These are phyloP conservation scores for Volvox carteri DNA, from an alignment of 163 green algal genomes.

Conservation along the genomic window DNA sequence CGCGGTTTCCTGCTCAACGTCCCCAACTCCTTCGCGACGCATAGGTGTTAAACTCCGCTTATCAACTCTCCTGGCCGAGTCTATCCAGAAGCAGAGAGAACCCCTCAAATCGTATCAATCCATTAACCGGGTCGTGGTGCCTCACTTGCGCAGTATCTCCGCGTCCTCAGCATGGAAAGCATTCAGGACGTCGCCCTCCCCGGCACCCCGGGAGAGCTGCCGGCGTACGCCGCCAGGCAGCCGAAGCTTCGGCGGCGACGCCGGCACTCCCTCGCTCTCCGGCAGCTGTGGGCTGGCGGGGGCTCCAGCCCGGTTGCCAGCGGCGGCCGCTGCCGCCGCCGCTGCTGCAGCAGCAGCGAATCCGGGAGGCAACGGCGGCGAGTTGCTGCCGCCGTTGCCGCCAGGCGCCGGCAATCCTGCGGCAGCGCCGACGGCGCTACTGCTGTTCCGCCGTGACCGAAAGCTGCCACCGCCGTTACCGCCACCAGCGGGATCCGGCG, in stretches of 20 bases:
- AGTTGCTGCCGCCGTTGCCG: background rate
- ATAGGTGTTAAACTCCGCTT: no score
- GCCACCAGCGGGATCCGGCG: constrained; percentile 9
- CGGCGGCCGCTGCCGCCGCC: background rate
- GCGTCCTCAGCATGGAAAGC: constrained; percentile 59
- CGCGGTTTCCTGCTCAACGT: no score
- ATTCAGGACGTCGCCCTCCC: constrained; percentile 55
- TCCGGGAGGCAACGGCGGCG: background rate
- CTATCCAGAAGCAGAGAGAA: no score
- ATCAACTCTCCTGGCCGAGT: no score
- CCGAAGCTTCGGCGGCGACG: constrained; percentile 54
- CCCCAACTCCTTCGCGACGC: no score
- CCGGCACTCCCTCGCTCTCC: constrained; percentile 13
- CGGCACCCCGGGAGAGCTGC: constrained; percentile 56
- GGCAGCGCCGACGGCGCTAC: background rate
- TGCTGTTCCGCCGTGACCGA: constrained; percentile 40
- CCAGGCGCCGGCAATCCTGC: background rate
- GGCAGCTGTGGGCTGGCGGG: constrained; percentile 3
- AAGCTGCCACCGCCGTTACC: background rate
- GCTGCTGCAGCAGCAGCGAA: background rate
- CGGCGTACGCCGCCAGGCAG: constrained; percentile 54
- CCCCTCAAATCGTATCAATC: no score
- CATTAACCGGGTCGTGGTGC: no score
- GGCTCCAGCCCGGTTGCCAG: background rate
- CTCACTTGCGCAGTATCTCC: constrained; percentile 42